Percentiles rank a stretch among this genome's conserved stretches.
These are phyloP conservation scores for Coprinopsis cinerea DNA, from an alignment of 768 basidiomycete genomes.

Conservation along the genomic window DNA sequence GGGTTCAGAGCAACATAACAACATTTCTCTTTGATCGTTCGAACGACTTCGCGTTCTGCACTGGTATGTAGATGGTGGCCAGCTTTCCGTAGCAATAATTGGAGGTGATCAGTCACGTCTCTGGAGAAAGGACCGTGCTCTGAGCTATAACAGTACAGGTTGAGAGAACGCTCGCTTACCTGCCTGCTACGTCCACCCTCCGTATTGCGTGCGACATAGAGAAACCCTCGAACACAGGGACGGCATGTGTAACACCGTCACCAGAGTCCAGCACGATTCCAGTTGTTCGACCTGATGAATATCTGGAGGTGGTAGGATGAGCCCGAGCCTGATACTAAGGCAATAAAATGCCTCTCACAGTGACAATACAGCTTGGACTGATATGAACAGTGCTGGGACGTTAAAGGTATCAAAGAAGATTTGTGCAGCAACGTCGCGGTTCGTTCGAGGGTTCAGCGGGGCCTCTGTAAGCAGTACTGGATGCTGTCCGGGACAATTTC, in stretches of 20 bases:
- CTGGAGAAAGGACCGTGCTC: slow-evolving; percentile 47
- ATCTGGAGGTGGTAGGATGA: slow-evolving; percentile 43
- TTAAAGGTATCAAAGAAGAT: slow-evolving; percentile 99
- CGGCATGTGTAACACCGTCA: slow-evolving; percentile 97
- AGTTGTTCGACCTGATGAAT: slow-evolving; percentile 96
- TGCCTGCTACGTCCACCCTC: slow-evolving; percentile 92
- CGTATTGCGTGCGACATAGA: slow-evolving; percentile 98
- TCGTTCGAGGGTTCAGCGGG: slow-evolving; percentile 92
- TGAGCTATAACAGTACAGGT: background rate
- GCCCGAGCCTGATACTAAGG: slow-evolving; percentile 10
- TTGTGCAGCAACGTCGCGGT: slow-evolving; percentile 94
- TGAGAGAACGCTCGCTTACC: slow-evolving; percentile 40
- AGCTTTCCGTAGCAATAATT: slow-evolving; percentile 87
- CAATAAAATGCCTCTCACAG: slow-evolving; percentile 50
- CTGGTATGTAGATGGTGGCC: slow-evolving; percentile 96
- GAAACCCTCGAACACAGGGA: slow-evolving; percentile 98
- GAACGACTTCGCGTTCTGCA: slow-evolving; percentile 93
- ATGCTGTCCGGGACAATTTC: slow-evolving; percentile 52
- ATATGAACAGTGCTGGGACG: slow-evolving; percentile 93
- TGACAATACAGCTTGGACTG: slow-evolving; percentile 94
- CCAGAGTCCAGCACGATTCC: slow-evolving; percentile 99
- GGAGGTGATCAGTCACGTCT: slow-evolving; percentile 95
- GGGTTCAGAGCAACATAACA: slow-evolving; percentile 95
- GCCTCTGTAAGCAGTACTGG: slow-evolving; percentile 97
- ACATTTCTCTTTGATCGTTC: slow-evolving; percentile 97